Conservation (phyloP, 805 yeast genomes). For the Ogataea minuta region DNA sequence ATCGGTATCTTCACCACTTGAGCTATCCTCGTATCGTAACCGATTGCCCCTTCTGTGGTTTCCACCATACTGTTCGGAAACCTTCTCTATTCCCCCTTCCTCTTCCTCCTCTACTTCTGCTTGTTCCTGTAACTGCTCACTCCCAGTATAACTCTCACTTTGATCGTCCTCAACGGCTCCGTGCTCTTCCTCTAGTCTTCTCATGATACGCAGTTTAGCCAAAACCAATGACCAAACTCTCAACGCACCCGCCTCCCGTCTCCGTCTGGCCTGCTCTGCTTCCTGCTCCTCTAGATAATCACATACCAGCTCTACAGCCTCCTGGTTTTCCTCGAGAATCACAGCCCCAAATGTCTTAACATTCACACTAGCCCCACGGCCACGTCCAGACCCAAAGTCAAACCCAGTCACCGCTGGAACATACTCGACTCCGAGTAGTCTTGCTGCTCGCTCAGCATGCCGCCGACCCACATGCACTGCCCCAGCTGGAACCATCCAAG, state of each 20-base stretch:
- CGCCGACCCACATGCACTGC: slow-evolving; percentile 59
- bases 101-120: slow-evolving; percentile 20
- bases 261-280: slow-evolving; percentile 40
- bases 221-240: slow-evolving; percentile 53
- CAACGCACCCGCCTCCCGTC: slow-evolving; percentile 47
- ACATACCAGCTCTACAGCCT: slow-evolving; percentile 55
- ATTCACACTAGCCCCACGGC: slow-evolving; percentile 43
- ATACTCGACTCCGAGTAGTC: slow-evolving; percentile 64
- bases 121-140: slow-evolving; percentile 10
- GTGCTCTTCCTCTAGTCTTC: slow-evolving; percentile 46
- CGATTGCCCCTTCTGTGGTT: too few species aligned
- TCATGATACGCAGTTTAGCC: slow-evolving; percentile 47
- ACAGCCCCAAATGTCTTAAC: slow-evolving; percentile 77
- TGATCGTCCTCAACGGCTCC: slow-evolving; percentile 38
- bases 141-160: slow-evolving; percentile 15
- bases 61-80: neutral
- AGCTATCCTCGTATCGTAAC: slow-evolving; percentile 9
- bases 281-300: slow-evolving; percentile 50
- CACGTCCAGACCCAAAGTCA: slow-evolving; percentile 54
- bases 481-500: slow-evolving; percentile 81
- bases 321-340: slow-evolving; percentile 58
- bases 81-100: slow-evolving; percentile 7
- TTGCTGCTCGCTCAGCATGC: slow-evolving; percentile 68
- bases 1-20: neutral
- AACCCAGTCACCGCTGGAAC: slow-evolving; percentile 89